Percentiles rank a stretch among this genome's conserved stretches.
These are phyloP conservation scores for Recurvomyces mirabilis DNA, from an alignment of 495 filamentous ascomycete species.

Conservation along the genomic window DNA sequence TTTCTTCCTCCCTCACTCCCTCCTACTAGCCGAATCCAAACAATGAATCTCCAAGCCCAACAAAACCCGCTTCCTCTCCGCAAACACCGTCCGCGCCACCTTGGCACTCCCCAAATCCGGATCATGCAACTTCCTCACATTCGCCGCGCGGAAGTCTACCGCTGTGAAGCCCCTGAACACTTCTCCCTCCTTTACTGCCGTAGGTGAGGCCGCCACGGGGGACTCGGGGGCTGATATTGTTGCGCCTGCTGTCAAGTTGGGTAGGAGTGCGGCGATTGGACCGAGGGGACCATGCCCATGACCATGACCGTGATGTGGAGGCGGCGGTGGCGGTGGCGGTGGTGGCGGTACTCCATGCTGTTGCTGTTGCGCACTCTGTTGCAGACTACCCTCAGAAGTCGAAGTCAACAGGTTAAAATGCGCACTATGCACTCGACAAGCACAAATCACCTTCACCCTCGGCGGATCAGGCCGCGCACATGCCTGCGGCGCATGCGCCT, in stretches of 20 bases:
- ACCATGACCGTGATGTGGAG: not conserved
- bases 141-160: constrained; percentile 4
- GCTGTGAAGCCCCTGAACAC: constrained; percentile 11
- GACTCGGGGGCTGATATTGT: no score
- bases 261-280: no score
- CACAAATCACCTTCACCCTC: constrained; percentile 10
- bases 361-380: not conserved
- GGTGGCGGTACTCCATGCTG: no score
- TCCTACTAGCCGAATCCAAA: constrained; percentile 11
- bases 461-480: constrained; percentile 1
- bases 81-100: constrained; percentile 11
- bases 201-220: not conserved
- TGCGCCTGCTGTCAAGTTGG: no score
- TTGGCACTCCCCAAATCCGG: constrained; percentile 6
- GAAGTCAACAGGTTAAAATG: constrained; percentile 10
- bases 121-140: constrained; percentile 4
- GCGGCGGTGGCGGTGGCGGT: not conserved
- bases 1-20: no score
- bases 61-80: constrained; percentile 4
- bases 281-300: no score
- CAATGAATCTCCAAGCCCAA: constrained; percentile 16
- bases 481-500: constrained; percentile 3
- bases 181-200: constrained; percentile 1
- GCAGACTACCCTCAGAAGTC: not conserved
- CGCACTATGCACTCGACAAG: constrained; percentile 10